Base-by-base conservation (phyloP, 208 protist species). In the Trichomonas gallinae region DNA sequence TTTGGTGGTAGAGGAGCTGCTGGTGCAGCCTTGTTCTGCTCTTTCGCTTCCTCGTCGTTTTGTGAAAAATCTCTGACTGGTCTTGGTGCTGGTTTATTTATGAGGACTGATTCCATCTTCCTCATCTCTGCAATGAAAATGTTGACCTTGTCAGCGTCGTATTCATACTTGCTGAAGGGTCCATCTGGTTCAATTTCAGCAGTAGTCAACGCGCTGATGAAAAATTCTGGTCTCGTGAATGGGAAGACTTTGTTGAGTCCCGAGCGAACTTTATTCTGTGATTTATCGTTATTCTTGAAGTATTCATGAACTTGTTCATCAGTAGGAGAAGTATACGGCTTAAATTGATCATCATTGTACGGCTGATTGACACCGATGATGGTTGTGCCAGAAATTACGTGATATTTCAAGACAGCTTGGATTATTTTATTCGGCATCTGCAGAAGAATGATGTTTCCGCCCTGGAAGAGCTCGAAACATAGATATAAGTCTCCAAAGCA, bases 331-430 rank as follows among this genome's bases (percentile, higher is more conserved):
- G 44, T 38, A 93, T 93, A 93, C n/a, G 42, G 40, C n/a, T 44
- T 23, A 15, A 93, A 93, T 51, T 93, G 87, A 38, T 93, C 44
- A 51, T 48, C 87, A 13, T 48, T 93, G 31, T 93, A 93, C 34
- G 87, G 87, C 87, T 93, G 87, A 38, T 93, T 93, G 26, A 93
- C 87, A 51, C 87, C 87, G 17, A 93, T 38, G n/a, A 93, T 93
- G 6, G 40, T 93, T 0, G 6, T 93, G 11, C 87, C 87, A 8
- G 42, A 44, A 15, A 93, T 93, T 34, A 93, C 87, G 31, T 93
- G 87, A 51, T 93, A 93, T n/a, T 44, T 34, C 17, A 93, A 42
- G 40, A 93, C 40, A n/a, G 44, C 87, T 40, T 48, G 21, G 46
- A 93, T 93, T 8, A 38, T 48, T 34, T 38, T 93, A 36, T 93